Evolutionary conservation across 169 alveolate species (phyloP).

Genomic region (Plasmodium inui): DNA sequence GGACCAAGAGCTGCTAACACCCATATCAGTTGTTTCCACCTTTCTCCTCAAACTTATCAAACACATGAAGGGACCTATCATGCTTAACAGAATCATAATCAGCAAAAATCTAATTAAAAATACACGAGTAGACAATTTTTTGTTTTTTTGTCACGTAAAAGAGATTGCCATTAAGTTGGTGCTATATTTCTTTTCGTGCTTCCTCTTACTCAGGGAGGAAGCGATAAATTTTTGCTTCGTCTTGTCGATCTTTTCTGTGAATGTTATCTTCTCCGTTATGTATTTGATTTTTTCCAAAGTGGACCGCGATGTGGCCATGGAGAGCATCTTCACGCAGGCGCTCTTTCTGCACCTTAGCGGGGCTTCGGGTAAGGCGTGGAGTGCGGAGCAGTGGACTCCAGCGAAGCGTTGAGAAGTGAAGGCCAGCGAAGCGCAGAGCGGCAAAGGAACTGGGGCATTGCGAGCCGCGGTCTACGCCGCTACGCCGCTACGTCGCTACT

Average conservation of each 20-base stretch:
- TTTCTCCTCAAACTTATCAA: conserved; percentile 26
- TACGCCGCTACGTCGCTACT: background rate
- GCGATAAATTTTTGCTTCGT: conserved; percentile 21
- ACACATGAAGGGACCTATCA: conserved; percentile 52
- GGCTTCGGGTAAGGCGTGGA: background rate
- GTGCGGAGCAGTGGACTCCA: background rate
- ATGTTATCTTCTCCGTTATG: background rate
- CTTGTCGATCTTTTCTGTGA: background rate
- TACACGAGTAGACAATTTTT: conserved; percentile 51
- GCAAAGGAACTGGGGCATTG: background rate
- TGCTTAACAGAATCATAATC: conserved; percentile 32
- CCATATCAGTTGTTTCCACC: conserved; percentile 53
- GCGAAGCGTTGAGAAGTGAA: background rate
- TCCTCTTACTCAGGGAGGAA: background rate
- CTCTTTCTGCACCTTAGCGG: background rate
- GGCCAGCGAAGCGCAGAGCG: background rate
- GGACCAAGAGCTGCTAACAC: background rate
- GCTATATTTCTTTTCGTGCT: conserved; percentile 11
- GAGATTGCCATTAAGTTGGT: conserved; percentile 36
- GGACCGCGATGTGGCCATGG: conserved; percentile 29
- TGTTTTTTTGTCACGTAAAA: conserved; percentile 42
- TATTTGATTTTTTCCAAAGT: conserved; percentile 39
- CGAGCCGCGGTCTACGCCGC: background rate
- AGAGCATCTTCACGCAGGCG: conserved; percentile 18
- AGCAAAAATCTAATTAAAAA: conserved; percentile 53